Base-by-base conservation (phyloP, 108 stramenopile species). In the Cyclostephanos tholiformis region DNA sequence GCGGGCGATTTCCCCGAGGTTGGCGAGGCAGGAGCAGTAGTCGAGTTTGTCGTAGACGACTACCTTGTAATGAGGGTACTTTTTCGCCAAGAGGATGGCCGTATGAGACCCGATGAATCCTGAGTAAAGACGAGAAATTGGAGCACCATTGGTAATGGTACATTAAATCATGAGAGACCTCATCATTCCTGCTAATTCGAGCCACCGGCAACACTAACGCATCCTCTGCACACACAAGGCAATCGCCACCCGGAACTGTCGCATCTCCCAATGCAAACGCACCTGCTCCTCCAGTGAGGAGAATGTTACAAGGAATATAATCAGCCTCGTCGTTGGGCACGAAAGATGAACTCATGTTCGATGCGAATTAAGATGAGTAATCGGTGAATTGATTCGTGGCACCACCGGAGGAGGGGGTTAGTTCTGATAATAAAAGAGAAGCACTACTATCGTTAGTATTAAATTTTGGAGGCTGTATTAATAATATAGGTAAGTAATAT, bases 11-110 rank as follows among this genome's bases (percentile, higher is more conserved):
- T 89, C 89, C 9, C 91, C 84, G 13, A 99, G 85, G 74, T 99
- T 99, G 66, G 87, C 97, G 67, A 98, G 77, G 76, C 97, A 99
- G 48, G 97, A 82, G 87, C 98, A 99, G 87, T 99, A 99, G 77
- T 98, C 97, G 71, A 99, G 82, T 36, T 87, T 86, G 80, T 99
- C 98, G 70, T 96, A 95, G 74, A 97, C 97, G 19, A 99, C 88
- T 23, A 99, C 77, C 46, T 99, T 99, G 87, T 96, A 96, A 59
- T 97, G 69, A 27, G 98, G 98, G 75, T 97, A 97, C 88, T 99
- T 97, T 84, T 96, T 92, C 50, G 85, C 89, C 6, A 99, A 89
- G 48, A 96, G 77, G 46, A 99, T 97, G 63, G 96, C 96, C 13
- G 95, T 94, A 80, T 99, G 98, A 32, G 96, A 97, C 7, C 92